A percentile compares a stretch with the other conserved stretches of the same genome.
These are phyloP conservation scores for Rhododendron ferrugineum DNA, from an alignment of 148 eudicot genomes.

Conservation along the genomic window DNA sequence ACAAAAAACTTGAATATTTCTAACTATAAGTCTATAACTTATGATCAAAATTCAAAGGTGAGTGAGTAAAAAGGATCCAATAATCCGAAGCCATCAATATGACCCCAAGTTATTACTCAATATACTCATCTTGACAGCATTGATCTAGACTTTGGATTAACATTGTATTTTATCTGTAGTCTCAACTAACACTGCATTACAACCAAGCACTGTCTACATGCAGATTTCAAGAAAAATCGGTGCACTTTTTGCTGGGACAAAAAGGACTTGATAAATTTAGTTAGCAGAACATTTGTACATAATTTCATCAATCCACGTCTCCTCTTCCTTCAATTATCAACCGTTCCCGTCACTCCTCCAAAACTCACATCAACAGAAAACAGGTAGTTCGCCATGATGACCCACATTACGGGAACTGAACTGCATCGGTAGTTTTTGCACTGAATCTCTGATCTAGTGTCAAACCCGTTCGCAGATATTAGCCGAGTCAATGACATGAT, in stretches of 20 bases:
- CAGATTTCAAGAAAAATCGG: background rate
- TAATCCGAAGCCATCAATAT: background rate
- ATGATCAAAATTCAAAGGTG: too few relatives aligned
- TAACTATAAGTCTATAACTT: background rate
- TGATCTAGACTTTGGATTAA: background rate
- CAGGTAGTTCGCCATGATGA: background rate
- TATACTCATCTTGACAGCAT: background rate
- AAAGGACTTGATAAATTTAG: background rate
- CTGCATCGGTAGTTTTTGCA: background rate
- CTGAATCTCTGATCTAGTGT: background rate
- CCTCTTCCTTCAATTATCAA: background rate
- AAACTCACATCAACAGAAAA: background rate
- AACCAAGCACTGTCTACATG: background rate
- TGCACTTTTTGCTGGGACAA: background rate
- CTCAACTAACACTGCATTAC: background rate
- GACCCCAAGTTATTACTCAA: background rate
- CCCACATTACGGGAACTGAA: background rate
- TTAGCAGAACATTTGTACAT: background rate
- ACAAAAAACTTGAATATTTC: background rate
- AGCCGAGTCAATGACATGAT: background rate
- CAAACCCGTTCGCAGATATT: background rate
- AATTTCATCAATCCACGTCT: background rate
- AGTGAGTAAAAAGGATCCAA: background rate
- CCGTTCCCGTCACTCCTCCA: background rate
- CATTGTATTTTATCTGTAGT: background rate